Conservation (phyloP, 345 rosid species). For the Euphorbia tirucalli region DNA sequence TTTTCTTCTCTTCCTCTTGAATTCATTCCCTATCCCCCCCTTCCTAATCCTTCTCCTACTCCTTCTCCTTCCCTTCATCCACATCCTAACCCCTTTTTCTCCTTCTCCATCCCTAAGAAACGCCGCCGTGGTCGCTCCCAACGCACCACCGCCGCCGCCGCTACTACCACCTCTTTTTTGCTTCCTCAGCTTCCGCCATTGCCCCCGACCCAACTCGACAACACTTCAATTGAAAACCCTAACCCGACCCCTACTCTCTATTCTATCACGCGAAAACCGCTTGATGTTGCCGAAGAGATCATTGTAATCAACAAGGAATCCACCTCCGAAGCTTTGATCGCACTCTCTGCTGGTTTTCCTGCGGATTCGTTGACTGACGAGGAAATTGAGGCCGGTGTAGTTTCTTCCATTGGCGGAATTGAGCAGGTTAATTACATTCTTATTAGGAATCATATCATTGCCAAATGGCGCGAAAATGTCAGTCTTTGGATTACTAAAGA, state of each 20-base stretch:
- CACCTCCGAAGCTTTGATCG: constrained; percentile 80
- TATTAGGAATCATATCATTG: constrained; percentile 78
- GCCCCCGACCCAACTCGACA: constrained; percentile 20
- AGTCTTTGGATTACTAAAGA: constrained; percentile 74
- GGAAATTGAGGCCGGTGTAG: constrained; percentile 81
- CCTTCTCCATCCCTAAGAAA: constrained; percentile 74
- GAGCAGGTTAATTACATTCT: constrained; percentile 97
- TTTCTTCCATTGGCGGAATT: constrained; percentile 76
- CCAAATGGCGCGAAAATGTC: constrained; percentile 81
- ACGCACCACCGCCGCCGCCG: constrained; percentile 32
- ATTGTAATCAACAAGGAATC: constrained; percentile 89
- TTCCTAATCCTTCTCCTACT: constrained; percentile 24
- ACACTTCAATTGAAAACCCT: constrained; percentile 6
- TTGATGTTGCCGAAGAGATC: constrained; percentile 69
- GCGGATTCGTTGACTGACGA: constrained; percentile 89
- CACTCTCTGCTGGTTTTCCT: constrained; percentile 90
- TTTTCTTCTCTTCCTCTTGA: constrained; percentile 44
- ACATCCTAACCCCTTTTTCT: constrained; percentile 33
- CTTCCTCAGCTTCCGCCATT: constrained; percentile 25
- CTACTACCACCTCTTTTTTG: constrained; percentile 38
- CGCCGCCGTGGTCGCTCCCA: constrained; percentile 88
- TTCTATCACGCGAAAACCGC: constrained; percentile 22
- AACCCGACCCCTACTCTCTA: constrained; percentile 24
- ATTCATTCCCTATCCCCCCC: constrained; percentile 38
- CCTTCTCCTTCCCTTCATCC: constrained; percentile 22